Base-by-base conservation (phyloP, 2,329 filamentous ascomycete species). In the Incumbomyces delicatus region DNA sequence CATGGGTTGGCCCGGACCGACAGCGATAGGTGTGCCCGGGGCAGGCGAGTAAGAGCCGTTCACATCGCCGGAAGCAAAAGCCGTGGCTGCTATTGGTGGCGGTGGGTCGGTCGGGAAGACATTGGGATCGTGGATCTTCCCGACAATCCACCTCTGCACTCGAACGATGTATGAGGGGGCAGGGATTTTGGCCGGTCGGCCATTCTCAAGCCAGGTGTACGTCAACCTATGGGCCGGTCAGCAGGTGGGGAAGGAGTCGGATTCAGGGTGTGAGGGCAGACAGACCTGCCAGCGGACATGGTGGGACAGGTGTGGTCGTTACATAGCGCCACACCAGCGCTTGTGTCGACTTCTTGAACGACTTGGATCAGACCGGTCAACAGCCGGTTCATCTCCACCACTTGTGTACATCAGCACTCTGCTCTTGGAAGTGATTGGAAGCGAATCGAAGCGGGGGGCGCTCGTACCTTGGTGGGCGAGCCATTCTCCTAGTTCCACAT, bases 111-210 rank as follows among this genome's bases (percentile, higher is more conserved):
- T 95, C 5, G 90, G 90, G 69, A 96, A 95, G 67, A 94, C 87
- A 61, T 78, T 77, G 41, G 80, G 80, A 63, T 96, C 89, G 59
- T 92, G 87, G 54, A 95, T 87, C 70, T 96, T 96, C 68, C 88
- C 87, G 27, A 87, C 85, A 63, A 96, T 94, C 89, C 90, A 96
- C 61, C 90, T 87, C 69, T 95, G 89, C 64, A 96, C 94, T 20
- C 95, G 80, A 56, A 87, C 87, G 69, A 95, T 92, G 69, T 96
- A 96, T 65, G 94, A 88, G 52, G 82, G 82, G 6, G 90, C 90
- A 2, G 90, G 88, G 35, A 96, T 84, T 66, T 94, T 90, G 54
- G 94, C 88, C 10, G 90, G 88, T 61, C 84, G 81, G 59, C 86
- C 82, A 55, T 83, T 82, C 67, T 95, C 94, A 46, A 96, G 78